A percentile compares a stretch with the other conserved stretches of the same genome.
Conservation (phyloP, 345 rosid genomes). For the Populus ilicifolia region DNA sequence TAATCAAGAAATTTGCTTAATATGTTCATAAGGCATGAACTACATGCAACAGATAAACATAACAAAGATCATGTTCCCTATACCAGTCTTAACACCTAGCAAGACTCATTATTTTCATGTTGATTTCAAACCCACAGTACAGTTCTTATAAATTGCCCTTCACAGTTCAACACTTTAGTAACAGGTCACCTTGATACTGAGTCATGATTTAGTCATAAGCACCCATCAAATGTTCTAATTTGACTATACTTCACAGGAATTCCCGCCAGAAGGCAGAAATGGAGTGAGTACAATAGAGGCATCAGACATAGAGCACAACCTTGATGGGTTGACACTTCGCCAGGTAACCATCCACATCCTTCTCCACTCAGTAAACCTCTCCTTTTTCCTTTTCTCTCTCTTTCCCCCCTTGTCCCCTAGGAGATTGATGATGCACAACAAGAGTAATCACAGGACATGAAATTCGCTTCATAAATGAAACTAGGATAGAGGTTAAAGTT, state of each 20-base stretch:
- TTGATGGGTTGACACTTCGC: slow-evolving; percentile 39
- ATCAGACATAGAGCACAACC: slow-evolving; percentile 37
- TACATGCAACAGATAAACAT: no score
- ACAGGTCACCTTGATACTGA: background rate
- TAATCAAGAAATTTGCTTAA: background rate
- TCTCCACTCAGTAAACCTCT: background rate
- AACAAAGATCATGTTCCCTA: no score
- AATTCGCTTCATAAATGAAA: no score
- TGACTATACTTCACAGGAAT: slow-evolving; percentile 29
- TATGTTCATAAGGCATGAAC: no score
- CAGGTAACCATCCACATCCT: slow-evolving; percentile 23
- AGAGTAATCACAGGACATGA: no score
- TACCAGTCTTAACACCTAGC: no score
- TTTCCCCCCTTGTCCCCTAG: no score
- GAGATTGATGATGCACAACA: no score
- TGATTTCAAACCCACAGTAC: background rate
- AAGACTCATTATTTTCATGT: background rate
- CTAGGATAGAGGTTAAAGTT: no score
- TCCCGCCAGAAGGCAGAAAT: slow-evolving; percentile 44
- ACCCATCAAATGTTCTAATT: background rate
- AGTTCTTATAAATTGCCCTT: background rate
- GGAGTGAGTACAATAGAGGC: slow-evolving; percentile 37
- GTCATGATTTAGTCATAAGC: background rate
- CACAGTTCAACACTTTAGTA: background rate
- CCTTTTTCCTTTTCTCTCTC: background rate